Percentiles rank a stretch among this genome's conserved stretches.
Conservation (phyloP, 371 early-diverging fungal species). For the Apophysomyces variabilis region DNA sequence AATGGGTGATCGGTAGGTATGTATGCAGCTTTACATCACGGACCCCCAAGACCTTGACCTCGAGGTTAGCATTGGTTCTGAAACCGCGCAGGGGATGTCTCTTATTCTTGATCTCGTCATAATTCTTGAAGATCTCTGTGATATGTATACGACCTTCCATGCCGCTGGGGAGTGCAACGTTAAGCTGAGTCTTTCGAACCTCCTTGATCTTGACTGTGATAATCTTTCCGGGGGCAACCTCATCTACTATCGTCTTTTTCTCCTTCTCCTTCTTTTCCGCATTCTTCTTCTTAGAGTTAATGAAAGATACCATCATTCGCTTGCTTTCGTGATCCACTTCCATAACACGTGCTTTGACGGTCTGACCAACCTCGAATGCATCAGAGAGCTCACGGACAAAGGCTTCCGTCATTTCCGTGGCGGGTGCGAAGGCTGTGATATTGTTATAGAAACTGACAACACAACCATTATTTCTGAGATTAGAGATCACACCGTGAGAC, state of each 20-base stretch:
- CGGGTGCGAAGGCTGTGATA: constrained; percentile 70
- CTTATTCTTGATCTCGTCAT: constrained; percentile 29
- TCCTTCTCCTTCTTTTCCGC: constrained; percentile 29
- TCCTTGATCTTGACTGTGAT: constrained; percentile 59
- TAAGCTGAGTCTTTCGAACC: constrained; percentile 64
- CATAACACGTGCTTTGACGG: constrained; percentile 78
- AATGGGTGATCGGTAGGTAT: constrained; percentile 66
- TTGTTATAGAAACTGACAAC: constrained; percentile 81
- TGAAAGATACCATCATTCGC: constrained; percentile 40
- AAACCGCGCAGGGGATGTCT: constrained; percentile 48
- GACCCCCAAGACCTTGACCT: constrained; percentile 70
- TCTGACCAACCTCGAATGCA: constrained; percentile 75
- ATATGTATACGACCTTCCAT: constrained; percentile 71
- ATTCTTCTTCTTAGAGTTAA: constrained; percentile 39
- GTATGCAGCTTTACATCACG: constrained; percentile 61
- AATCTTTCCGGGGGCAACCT: constrained; percentile 57
- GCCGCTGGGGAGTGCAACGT: constrained; percentile 66
- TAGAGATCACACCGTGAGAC: constrained; percentile 69
- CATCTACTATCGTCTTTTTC: constrained; percentile 48
- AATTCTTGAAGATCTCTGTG: constrained; percentile 60
- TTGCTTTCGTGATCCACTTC: constrained; percentile 52
- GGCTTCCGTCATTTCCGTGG: constrained; percentile 63
- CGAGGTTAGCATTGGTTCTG: constrained; percentile 42
- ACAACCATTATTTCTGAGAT: constrained; percentile 68
- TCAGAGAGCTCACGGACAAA: constrained; percentile 45